Evolutionary conservation across 106 monocot species (phyloP), one percentile per base, ranked within the genome.

Genomic region (Dactylorhiza incarnata): DNA sequence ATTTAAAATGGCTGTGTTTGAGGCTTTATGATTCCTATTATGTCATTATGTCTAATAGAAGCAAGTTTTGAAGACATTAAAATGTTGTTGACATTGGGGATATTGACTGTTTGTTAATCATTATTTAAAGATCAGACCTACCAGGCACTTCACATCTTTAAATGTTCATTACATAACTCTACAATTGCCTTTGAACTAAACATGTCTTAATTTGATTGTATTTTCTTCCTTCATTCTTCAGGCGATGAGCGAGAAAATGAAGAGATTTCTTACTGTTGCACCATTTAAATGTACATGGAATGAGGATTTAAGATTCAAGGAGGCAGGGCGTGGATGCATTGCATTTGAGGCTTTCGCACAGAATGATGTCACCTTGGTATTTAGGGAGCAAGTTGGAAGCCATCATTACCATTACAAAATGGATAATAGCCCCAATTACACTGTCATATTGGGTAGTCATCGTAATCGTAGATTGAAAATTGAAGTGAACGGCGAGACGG

Each of bases 351-450:
- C 96, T 74, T 91, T 85, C 68, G 96, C 96, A 11, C 93, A 91
- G 20, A 96, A 96, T 73, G 96, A 96, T 84, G 90, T 96, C 59
- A 96, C 96, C 8, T 75, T 96, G 80, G 90, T 96, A 56, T 96
- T 96, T 47, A 85, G 96, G 58, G 90, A 96, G 75, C 96, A 96
- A 76, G 82, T 84, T 16, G 93, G 96, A 9, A 96, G 89, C 81
- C 93, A 87, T 26, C 82, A 91, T 61, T 93, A 96, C 75, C 90
- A 93, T 69, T 96, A 96, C 77, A 96, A 87, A 58, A 93, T 89
- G 87, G 96, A 96, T 68, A 96, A 85, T 61, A 72, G 83, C 49
- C 93, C 89, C 24, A 88, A 96, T 75, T 96, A 96, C 62, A 96
- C 93, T 12, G 77, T 96, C 49, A 86, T 96, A 68, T 79, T 96